phyloP scores from a whole-genome alignment of 257 asterid genomes.

The Prunella vulgaris region DNA sequence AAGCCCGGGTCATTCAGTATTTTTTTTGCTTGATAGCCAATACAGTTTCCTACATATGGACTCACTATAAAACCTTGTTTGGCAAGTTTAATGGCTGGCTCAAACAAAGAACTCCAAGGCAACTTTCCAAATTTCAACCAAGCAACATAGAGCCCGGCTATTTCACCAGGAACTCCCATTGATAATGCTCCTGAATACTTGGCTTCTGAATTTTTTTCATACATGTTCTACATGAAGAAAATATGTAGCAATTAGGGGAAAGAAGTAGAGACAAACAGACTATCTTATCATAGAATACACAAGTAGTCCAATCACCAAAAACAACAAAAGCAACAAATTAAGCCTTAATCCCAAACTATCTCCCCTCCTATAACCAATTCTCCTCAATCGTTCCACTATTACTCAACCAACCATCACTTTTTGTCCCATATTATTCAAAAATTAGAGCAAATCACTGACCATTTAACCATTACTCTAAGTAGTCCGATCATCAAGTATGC shows the following conservation, averaged over 20 bases:
- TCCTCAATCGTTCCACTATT: too few relatives aligned
- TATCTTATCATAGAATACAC: not conserved
- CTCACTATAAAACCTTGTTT: constrained; percentile 69
- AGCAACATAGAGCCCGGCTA: constrained; percentile 83
- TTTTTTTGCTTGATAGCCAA: constrained; percentile 23
- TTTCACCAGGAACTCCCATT: constrained; percentile 88
- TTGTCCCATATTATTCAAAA: too few relatives aligned
- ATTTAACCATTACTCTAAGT: not conserved
- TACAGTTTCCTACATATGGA: constrained; percentile 46
- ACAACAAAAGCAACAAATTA: not conserved
- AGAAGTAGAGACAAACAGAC: not conserved
- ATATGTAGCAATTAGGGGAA: not conserved
- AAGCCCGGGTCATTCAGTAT: constrained; percentile 65
- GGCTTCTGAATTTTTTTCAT: constrained; percentile 39
- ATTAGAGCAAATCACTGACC: too few relatives aligned
- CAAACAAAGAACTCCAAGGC: constrained; percentile 67
- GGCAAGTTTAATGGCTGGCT: constrained; percentile 74
- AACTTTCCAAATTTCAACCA: constrained; percentile 70
- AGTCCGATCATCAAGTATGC: not conserved
- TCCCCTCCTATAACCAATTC: too few relatives aligned
- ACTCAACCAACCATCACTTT: too few relatives aligned
- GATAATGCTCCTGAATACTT: constrained; percentile 61
- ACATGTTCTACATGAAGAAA: constrained; percentile 66
- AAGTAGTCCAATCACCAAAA: not conserved
- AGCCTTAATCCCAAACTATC: not conserved